Conservation (phyloP, 208 protist species). For the Angomonas ambiguus region DNA sequence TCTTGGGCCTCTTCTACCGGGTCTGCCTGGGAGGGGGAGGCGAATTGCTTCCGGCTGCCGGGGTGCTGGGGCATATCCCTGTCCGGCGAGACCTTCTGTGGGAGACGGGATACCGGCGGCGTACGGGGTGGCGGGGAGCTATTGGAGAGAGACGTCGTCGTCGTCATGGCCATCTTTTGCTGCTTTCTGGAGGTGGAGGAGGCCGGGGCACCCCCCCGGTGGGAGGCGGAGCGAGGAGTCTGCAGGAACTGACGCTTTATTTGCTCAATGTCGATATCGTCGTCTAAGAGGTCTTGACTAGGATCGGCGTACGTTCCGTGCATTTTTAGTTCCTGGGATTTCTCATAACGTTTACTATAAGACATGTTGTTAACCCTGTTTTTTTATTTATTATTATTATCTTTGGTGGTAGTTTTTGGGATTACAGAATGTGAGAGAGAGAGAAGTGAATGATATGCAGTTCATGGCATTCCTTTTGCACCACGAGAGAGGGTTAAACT, state of each 20-base stretch:
- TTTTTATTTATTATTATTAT: constrained; percentile 1
- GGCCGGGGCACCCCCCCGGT: neutral
- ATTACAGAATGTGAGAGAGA: neutral
- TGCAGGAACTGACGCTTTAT: neutral
- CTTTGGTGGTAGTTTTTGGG: neutral
- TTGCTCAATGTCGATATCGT: neutral
- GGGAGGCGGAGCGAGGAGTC: neutral
- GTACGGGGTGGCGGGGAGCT: neutral
- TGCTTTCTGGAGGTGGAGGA: too few species aligned
- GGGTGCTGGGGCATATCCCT: constrained; percentile 15
- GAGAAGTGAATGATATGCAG: neutral
- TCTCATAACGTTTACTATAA: neutral
- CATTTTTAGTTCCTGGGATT: neutral
- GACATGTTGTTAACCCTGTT: neutral
- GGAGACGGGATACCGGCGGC: neutral
- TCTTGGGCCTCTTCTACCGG: neutral
- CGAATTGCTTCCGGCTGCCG: constrained; percentile 27
- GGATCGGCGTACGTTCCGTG: neutral
- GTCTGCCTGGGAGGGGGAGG: constrained; percentile 12
- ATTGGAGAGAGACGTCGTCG: neutral
- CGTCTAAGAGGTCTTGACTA: neutral
- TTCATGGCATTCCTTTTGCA: neutral
- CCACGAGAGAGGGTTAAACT: neutral
- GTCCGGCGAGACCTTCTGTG: constrained; percentile 6
- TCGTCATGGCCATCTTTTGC: neutral